Conservation (phyloP, 495 filamentous ascomycete species). For the Penicillium soppii region DNA sequence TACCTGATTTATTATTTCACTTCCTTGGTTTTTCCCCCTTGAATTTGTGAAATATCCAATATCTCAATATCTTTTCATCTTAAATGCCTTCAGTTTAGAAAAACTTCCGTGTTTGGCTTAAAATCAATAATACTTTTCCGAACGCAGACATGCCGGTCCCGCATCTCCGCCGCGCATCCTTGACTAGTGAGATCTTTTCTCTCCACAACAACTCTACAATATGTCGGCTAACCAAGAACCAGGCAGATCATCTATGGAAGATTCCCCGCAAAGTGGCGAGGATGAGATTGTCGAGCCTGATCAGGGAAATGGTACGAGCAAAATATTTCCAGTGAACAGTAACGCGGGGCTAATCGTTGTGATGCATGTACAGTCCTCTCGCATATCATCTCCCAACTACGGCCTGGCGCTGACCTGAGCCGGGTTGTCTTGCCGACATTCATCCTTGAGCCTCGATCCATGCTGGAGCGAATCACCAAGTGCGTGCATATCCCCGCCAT, state of each 20-base stretch:
- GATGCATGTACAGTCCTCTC: slow-evolving; percentile 65
- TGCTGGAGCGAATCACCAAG: slow-evolving; percentile 99
- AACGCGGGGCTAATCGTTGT: too few species aligned
- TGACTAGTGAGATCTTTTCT: slow-evolving; percentile 24
- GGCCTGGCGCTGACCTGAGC: slow-evolving; percentile 92
- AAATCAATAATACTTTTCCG: slow-evolving; percentile 6
- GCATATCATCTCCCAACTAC: slow-evolving; percentile 95
- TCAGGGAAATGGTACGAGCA: slow-evolving; percentile 54
- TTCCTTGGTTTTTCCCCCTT: too few species aligned
- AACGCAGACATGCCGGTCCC: slow-evolving; percentile 32
- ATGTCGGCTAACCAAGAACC: slow-evolving; percentile 37
- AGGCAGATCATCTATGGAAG: slow-evolving; percentile 59
- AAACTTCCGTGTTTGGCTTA: not conserved
- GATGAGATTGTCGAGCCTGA: slow-evolving; percentile 79
- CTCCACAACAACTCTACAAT: slow-evolving; percentile 8
- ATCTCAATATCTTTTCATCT: not conserved
- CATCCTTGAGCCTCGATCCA: slow-evolving; percentile 94
- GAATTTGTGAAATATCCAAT: too few species aligned
- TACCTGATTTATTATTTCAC: not conserved
- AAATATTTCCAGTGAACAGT: not conserved
- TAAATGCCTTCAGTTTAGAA: slow-evolving; percentile 1
- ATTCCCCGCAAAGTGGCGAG: slow-evolving; percentile 46
- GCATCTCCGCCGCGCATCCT: slow-evolving; percentile 31
- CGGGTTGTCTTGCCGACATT: slow-evolving; percentile 95
- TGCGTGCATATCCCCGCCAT: slow-evolving; percentile 36